A percentile compares a stretch with the other conserved stretches of the same genome.
Evolutionary conservation across 2,329 filamentous ascomycete genomes (phyloP).

Genomic region (Macrophomina tecta): DNA sequence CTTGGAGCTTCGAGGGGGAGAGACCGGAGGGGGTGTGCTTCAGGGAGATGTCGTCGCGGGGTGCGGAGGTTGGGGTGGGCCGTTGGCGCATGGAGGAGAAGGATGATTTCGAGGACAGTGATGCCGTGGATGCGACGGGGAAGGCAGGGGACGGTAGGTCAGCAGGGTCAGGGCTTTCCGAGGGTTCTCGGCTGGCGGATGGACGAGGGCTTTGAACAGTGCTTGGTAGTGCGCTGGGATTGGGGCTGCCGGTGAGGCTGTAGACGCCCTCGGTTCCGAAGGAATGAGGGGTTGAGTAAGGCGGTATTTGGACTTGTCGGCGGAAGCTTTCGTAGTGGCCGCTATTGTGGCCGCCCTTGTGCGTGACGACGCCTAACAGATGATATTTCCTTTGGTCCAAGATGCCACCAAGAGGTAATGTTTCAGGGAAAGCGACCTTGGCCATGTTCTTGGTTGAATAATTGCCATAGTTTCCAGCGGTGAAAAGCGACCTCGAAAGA

Average conservation of each 20-base stretch:
- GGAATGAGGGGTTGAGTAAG: conserved; percentile 80
- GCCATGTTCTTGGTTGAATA: conserved; percentile 91
- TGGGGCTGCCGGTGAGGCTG: conserved; percentile 58
- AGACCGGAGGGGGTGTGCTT: background rate
- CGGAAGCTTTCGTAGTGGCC: conserved; percentile 98
- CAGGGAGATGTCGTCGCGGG: conserved; percentile 30
- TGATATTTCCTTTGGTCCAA: conserved; percentile 80
- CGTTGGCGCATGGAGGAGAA: conserved; percentile 24
- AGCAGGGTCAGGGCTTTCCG: conserved; percentile 11
- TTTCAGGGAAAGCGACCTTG: conserved; percentile 90
- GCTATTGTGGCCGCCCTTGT: conserved; percentile 94
- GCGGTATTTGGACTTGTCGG: conserved; percentile 77
- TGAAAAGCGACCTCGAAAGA: conserved; percentile 91
- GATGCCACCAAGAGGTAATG: conserved; percentile 80
- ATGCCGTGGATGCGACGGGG: conserved; percentile 9
- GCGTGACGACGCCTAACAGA: conserved; percentile 84
- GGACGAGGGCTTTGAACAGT: conserved; percentile 40
- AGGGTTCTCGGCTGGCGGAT: conserved; percentile 31
- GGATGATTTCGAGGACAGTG: conserved; percentile 23
- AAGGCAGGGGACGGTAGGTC: conserved; percentile 16
- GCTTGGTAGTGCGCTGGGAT: conserved; percentile 52
- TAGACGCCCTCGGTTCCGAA: conserved; percentile 79
- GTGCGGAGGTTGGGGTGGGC: conserved; percentile 3
- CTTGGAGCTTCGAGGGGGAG: conserved; percentile 17
- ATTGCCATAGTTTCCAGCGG: conserved; percentile 69